Evolutionary conservation across 2,329 filamentous ascomycete species (phyloP).

Genomic region (Dothidotthia symphoricarpi): DNA sequence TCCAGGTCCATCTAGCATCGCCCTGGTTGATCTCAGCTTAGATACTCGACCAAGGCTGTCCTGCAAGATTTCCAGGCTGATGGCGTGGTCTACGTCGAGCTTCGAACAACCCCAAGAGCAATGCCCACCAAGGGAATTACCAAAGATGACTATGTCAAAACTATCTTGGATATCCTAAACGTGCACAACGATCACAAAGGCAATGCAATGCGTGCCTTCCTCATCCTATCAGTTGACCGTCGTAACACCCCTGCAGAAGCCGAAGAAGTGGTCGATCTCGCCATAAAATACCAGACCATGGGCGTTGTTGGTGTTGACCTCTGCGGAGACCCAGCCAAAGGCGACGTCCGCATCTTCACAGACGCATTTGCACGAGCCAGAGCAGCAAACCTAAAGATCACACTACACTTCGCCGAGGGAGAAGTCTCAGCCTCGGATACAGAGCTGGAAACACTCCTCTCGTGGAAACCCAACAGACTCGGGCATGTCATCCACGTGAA

Average conservation of each 20-base stretch:
- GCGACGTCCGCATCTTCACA: constrained; percentile 60
- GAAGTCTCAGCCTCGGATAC: constrained; percentile 54
- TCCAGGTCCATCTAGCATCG: constrained; percentile 23
- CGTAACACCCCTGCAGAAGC: constrained; percentile 61
- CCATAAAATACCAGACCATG: constrained; percentile 51
- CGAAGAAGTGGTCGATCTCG: constrained; percentile 62
- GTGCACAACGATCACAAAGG: constrained; percentile 46
- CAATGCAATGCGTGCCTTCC: constrained; percentile 55
- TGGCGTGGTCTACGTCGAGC: constrained; percentile 73
- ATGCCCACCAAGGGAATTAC: constrained; percentile 56
- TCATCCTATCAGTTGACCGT: constrained; percentile 76
- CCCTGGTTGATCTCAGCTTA: constrained; percentile 19
- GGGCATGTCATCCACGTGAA: constrained; percentile 78
- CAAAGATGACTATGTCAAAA: constrained; percentile 63
- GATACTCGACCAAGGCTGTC: constrained; percentile 63
- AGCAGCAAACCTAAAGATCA: constrained; percentile 58
- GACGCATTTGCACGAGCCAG: constrained; percentile 60
- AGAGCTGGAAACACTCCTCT: constrained; percentile 65
- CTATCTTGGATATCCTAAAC: constrained; percentile 64
- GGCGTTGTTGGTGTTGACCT: constrained; percentile 74
- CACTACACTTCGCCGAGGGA: constrained; percentile 76
- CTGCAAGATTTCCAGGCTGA: constrained; percentile 60
- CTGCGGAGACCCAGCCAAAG: constrained; percentile 70
- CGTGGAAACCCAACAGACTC: constrained; percentile 65
- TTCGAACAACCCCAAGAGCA: constrained; percentile 74